phyloP scores from a whole-genome alignment of 257 asterid species.

The Echium plantagineum region DNA sequence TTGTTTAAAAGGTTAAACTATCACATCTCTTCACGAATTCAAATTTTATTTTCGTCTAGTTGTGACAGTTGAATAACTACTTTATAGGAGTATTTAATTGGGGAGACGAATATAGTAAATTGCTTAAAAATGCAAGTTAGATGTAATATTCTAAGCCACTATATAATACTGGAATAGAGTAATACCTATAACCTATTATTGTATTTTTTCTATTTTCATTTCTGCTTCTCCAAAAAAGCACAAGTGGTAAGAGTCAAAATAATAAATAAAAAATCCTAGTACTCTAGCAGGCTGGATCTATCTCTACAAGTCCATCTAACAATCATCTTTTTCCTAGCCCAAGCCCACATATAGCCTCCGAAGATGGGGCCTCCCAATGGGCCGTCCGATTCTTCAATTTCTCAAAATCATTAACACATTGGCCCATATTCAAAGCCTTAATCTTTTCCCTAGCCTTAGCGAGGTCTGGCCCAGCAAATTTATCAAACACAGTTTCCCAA shows the following conservation, averaged over 20 bases:
- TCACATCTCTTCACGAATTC: no score
- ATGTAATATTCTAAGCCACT: background rate
- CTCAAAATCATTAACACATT: conserved; percentile 49
- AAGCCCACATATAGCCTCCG: conserved; percentile 41
- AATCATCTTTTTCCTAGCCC: conserved; percentile 25
- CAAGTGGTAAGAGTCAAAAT: background rate
- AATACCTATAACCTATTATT: background rate
- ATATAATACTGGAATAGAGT: background rate
- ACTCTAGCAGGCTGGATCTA: background rate
- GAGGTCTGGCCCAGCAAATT: conserved; percentile 34
- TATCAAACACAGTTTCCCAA: conserved; percentile 62
- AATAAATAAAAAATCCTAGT: background rate
- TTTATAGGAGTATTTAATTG: no score
- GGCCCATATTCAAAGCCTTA: conserved; percentile 29
- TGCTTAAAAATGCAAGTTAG: no score
- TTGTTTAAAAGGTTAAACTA: no score
- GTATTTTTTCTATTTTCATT: background rate
- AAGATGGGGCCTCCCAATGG: conserved; percentile 57
- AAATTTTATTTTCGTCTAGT: no score
- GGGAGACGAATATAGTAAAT: no score
- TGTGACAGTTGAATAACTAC: no score
- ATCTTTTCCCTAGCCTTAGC: conserved; percentile 37
- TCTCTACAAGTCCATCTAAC: background rate
- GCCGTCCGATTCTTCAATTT: conserved; percentile 38
- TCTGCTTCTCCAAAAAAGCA: background rate